Evolutionary conservation across 257 asterid genomes (phyloP), one percentile per base, ranked within the genome.

Genomic region (Primulina huaijiensis): DNA sequence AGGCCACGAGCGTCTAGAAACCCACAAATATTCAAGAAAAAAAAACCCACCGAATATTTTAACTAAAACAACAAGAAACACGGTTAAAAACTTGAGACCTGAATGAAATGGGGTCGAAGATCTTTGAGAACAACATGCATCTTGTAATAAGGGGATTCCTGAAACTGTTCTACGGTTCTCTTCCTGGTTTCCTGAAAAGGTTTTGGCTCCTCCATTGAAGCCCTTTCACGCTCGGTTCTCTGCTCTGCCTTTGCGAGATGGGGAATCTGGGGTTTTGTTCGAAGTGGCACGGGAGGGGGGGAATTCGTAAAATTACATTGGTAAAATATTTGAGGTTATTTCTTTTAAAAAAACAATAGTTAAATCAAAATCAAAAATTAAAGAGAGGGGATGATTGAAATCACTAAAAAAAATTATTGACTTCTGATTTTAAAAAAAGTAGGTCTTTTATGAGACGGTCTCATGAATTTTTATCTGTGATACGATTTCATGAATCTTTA

Each of bases 101-200:
- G 88, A 17, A 87, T 77, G 82, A 92, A 82, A 82, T 82, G 87
- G 38, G 96, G 96, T 6, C 95, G 90, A 74, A 92, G 92, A 64
- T 92, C 92, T 79, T 71, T 85, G 70, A 92, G 73, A 75, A 79
- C 69, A 29, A 80, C 74, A 20, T 90, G 87, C 85, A 92, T 85
- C 80, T 89, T 87, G 90, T 73, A 86, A 77, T 81, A 79, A 23
- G 93, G 90, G 56, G 93, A 71, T 40, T 84, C 79, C 72, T 82
- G 83, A 33, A 80, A 76, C 14, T 72, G 73, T 38, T 87, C 86
- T 25, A 82, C 83, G 66, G 89, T 77, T 68, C 96, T 87, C 75
- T 89, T 88, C 60, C 84, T 84, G 84, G 76, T 76, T 52, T 74
- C 79, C 2, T 75, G 38, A 11, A 78, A 31, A 65, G 62, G 58